Conservation (phyloP, 306 rosid genomes). For the Mimosa pudica region DNA sequence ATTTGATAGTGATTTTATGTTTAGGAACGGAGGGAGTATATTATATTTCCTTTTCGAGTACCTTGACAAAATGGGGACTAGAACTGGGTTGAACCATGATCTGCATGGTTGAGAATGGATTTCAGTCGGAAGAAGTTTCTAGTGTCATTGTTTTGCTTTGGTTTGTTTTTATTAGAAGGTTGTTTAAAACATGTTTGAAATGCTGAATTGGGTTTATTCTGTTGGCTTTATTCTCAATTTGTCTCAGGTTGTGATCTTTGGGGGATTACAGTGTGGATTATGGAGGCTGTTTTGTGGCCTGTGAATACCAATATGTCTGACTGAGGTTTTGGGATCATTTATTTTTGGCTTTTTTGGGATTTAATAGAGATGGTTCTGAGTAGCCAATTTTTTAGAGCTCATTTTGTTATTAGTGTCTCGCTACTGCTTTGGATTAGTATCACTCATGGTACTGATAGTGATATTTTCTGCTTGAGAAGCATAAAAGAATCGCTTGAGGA, state of each 20-base stretch:
- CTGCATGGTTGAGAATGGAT: constrained; percentile 8
- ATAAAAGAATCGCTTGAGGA: constrained; percentile 51
- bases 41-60: too few relatives aligned
- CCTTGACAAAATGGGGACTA: too few relatives aligned
- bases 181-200: constrained; percentile 28
- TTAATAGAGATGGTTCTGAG: constrained; percentile 43
- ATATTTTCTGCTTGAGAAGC: constrained; percentile 68
- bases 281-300: constrained; percentile 17
- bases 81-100: neutral
- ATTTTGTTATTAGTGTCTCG: constrained; percentile 41
- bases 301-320: constrained; percentile 19
- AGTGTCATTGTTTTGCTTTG: neutral
- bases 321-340: constrained; percentile 31
- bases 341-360: constrained; percentile 20
- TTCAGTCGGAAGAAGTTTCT: neutral
- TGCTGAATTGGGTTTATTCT: constrained; percentile 36
- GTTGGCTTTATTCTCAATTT: constrained; percentile 15
- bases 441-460: constrained; percentile 52
- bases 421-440: constrained; percentile 45
- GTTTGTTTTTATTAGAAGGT: constrained; percentile 2
- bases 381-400: constrained; percentile 35
- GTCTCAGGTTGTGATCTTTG: constrained; percentile 35
- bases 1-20: too few relatives aligned
- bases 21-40: too few relatives aligned
- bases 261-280: constrained; percentile 35